Evolutionary conservation across 306 rosid species (phyloP), one percentile per base, ranked within the genome.

Genomic region (Acmispon strigosus): DNA sequence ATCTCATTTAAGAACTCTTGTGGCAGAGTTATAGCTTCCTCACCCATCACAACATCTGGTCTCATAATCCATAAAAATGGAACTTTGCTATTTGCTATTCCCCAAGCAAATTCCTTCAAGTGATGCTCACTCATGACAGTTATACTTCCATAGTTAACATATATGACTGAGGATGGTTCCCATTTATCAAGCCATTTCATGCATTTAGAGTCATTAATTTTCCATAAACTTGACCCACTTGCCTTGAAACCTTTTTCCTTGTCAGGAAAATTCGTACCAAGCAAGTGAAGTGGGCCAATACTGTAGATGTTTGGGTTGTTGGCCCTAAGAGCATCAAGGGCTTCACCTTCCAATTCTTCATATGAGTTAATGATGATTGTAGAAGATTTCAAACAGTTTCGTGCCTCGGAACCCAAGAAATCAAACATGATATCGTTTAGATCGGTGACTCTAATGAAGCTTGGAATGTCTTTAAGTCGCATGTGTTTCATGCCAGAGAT

Each of bases 121-220:
- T 69, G 74, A 1, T 62, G 8, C 27, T 51, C 10, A 37, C 71
- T 3, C 78, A 73, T 73, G 0, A 41, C 45, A 7, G 71, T 16
- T 22, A 73, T 62, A 7, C 71, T 73, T 62, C 78, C 71, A 11
- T 73, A 73, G 12, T 73, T 73, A 52, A 73, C 51, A 52, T 73
- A 73, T 24, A 73, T 6, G 0, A 73, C 78, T 15, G 78, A 73
- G 11, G 6, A 14, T 6, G 47, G 48, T 39, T 7, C 43, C 11
- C 43, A 39, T 2, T 7, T 39, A 39, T 9, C 5, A 7, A 39
- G 11, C 10, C 43, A 39, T 39, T 39, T 39, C 10, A 39, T 39
- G 43, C 11, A 39, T 1, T 9, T 12, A 8, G 12, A 39, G 10
- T 9, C 43, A 39, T 39, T n/a, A n/a, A n/a, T 5, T 32, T 32